phyloP scores from a whole-genome alignment of 768 basidiomycete genomes.

The Pilatotrama ljubarskyi region DNA sequence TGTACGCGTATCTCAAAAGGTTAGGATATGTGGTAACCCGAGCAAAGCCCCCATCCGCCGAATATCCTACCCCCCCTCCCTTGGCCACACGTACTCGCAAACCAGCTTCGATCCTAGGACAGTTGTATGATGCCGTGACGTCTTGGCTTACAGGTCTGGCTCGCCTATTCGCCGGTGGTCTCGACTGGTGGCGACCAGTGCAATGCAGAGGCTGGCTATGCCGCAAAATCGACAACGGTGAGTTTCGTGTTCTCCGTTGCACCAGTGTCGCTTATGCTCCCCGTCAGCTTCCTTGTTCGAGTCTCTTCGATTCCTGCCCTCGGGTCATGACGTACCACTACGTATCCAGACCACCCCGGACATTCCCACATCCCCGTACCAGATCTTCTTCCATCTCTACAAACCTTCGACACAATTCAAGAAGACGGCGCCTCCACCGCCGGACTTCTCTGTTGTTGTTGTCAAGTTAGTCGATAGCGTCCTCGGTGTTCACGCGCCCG shows the following conservation, averaged over 20 bases:
- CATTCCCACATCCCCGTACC: constrained; percentile 55
- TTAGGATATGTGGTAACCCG: constrained; percentile 89
- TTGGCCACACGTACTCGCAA: constrained; percentile 21
- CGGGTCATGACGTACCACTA: constrained; percentile 58
- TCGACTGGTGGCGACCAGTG: constrained; percentile 72
- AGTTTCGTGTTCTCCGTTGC: constrained; percentile 23
- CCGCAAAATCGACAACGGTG: constrained; percentile 55
- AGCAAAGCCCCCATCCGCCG: constrained; percentile 55
- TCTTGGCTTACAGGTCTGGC: constrained; percentile 36
- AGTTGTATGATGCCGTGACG: constrained; percentile 33
- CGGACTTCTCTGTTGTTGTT: constrained; percentile 86
- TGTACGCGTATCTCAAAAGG: constrained; percentile 89
- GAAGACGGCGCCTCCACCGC: constrained; percentile 71
- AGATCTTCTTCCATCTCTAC: constrained; percentile 87
- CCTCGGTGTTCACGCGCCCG: too few relatives aligned
- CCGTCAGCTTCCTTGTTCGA: constrained; percentile 63
- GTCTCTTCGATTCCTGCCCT: constrained; percentile 69
- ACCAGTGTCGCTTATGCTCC: constrained; percentile 1
- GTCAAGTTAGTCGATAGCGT: constrained; percentile 60
- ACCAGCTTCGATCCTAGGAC: constrained; percentile 35
- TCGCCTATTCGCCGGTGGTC: constrained; percentile 33
- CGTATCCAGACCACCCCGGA: constrained; percentile 31
- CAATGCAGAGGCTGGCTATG: constrained; percentile 47
- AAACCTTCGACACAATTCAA: constrained; percentile 87
- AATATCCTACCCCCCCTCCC: constrained; percentile 53